These are phyloP conservation scores for Zalaria obscura DNA, from an alignment of 2,329 filamentous ascomycete species.

Conservation along the genomic window DNA sequence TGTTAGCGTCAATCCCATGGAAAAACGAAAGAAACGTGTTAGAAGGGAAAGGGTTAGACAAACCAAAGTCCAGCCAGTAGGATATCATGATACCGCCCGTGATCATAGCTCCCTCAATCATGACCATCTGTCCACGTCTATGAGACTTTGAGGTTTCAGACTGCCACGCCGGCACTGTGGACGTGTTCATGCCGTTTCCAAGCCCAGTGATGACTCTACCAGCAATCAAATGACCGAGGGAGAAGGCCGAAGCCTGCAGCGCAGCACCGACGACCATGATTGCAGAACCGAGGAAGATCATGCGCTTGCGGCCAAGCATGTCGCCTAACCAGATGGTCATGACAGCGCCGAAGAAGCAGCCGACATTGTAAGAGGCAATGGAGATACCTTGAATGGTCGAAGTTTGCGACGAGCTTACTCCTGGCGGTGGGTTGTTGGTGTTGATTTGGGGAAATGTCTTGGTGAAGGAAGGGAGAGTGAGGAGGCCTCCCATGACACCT, in stretches of 20 bases:
- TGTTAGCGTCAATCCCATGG: neutral
- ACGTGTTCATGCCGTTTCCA: conserved; percentile 38
- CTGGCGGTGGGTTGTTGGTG: conserved; percentile 7
- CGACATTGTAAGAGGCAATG: conserved; percentile 35
- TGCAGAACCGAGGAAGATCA: conserved; percentile 33
- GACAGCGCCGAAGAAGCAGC: conserved; percentile 33
- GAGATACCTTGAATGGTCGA: conserved; percentile 17
- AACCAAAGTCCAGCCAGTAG: conserved; percentile 35
- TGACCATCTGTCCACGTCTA: conserved; percentile 35
- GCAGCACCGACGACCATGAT: conserved; percentile 37
- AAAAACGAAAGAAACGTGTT: neutral
- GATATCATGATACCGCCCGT: conserved; percentile 34
- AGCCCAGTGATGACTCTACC: conserved; percentile 38
- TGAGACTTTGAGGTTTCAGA: conserved; percentile 37
- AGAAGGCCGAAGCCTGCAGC: conserved; percentile 33
- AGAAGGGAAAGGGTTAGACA: neutral
- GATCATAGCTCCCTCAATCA: conserved; percentile 38
- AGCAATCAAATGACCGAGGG: conserved; percentile 31
- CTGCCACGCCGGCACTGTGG: conserved; percentile 38
- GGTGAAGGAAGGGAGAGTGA: conserved; percentile 26
- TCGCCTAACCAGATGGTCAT: conserved; percentile 36
- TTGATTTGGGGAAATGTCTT: conserved; percentile 28
- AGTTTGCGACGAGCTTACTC: conserved; percentile 3
- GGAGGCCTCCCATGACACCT: conserved; percentile 30
- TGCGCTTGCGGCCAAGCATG: conserved; percentile 32